phyloP scores from a whole-genome alignment of 192 early-diverging fungal genomes.

The Mortierella hygrophila region DNA sequence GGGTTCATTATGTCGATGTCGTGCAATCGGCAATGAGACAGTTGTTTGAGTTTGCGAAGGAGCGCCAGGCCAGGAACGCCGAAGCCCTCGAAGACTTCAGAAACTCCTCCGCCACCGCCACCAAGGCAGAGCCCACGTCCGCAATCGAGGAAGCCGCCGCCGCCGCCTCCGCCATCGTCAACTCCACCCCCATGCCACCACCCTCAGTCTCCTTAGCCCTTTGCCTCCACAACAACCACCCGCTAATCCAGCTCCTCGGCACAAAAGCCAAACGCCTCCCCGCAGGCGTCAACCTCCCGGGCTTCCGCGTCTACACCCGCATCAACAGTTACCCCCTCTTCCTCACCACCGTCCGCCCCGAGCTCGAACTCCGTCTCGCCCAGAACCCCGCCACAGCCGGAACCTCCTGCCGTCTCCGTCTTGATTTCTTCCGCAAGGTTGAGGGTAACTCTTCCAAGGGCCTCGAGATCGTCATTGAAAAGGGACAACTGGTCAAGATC shows the following conservation, averaged over 20 bases:
- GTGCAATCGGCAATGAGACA: slow-evolving; percentile 18
- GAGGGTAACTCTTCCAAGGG: slow-evolving; percentile 25
- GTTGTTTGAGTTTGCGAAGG: slow-evolving; percentile 8
- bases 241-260: slow-evolving; percentile 9
- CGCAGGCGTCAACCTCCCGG: neutral
- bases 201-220: neutral
- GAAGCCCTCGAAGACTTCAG: neutral
- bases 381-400: slow-evolving; percentile 1
- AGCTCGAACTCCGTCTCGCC: slow-evolving; percentile 37
- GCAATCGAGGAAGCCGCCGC: neutral
- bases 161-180: neutral
- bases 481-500: slow-evolving; percentile 17
- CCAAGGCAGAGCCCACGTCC: neutral
- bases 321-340: slow-evolving; percentile 36
- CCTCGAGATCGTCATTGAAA: slow-evolving; percentile 20
- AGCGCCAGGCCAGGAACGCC: neutral
- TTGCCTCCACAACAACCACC: slow-evolving; percentile 10
- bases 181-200: neutral
- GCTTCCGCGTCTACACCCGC: slow-evolving; percentile 24
- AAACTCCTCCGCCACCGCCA: neutral
- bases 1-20: slow-evolving; percentile 1
- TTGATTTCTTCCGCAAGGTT: slow-evolving; percentile 37
- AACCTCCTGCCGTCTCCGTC: slow-evolving; percentile 1
- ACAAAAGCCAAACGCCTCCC: slow-evolving; percentile 5
- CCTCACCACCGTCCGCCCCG: slow-evolving; percentile 13